phyloP scores from a whole-genome alignment of 441 rosid genomes.

The Croton setiger region DNA sequence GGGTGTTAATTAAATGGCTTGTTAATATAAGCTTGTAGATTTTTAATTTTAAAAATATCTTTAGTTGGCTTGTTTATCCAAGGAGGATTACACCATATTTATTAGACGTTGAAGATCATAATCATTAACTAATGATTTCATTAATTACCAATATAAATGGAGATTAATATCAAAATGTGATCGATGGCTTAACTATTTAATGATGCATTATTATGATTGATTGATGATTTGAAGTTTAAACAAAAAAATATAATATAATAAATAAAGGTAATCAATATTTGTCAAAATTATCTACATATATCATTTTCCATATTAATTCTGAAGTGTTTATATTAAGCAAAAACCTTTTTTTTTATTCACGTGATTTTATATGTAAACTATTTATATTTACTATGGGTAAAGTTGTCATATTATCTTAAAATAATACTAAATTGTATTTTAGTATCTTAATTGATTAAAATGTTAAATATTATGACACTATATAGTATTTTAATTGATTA shows the following conservation, averaged over 20 bases:
- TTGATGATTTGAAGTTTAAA: background rate
- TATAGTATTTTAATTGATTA: too few relatives aligned
- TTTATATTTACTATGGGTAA: too few relatives aligned
- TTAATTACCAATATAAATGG: background rate
- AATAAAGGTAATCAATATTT: too few relatives aligned
- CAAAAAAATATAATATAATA: background rate
- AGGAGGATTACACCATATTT: background rate
- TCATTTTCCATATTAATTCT: too few relatives aligned
- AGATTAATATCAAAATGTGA: background rate
- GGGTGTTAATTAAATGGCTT: background rate
- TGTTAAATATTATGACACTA: too few relatives aligned
- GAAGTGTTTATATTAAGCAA: too few relatives aligned
- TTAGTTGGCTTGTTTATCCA: background rate
- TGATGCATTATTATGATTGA: background rate
- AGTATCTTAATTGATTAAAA: too few relatives aligned
- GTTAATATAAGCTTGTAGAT: background rate
- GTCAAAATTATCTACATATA: too few relatives aligned
- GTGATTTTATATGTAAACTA: too few relatives aligned
- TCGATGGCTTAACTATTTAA: constrained; percentile 5
- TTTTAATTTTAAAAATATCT: background rate
- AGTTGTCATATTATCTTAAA: too few relatives aligned
- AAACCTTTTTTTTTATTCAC: too few relatives aligned
- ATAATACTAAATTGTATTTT: too few relatives aligned
- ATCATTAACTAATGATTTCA: constrained; percentile 11
- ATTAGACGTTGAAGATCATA: constrained; percentile 13